Base-by-base conservation (phyloP, 371 early-diverging fungal genomes). In the Apophysomyces ossiformis region DNA sequence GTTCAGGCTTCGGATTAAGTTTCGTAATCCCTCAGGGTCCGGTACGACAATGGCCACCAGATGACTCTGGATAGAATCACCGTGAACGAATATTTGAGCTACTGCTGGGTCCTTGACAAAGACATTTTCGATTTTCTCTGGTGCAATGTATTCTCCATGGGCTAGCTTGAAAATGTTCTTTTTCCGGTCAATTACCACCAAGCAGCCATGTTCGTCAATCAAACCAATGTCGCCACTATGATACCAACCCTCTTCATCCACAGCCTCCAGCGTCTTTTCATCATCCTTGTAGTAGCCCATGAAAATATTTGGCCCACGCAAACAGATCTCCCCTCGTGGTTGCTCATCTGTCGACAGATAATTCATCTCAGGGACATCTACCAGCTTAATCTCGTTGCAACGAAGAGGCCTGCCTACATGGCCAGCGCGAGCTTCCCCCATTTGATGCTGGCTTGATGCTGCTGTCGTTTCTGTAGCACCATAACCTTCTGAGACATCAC, bases 121-220 rank as follows among this genome's bases (percentile, higher is more conserved):
- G 5, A 89, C 81, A 63, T 86, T 88, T 76, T 97, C 97, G 35
- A 96, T 88, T 74, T 96, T 98, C 74, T 99, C 99, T 4, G 99
- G 99, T 0, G 97, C 96, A 69, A 99, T 89, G 81, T 98, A 99
- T 83, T 99, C 99, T 65, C 90, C 90, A 68, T 90, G 91, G 9
- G 88, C 76, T 46, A 95, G 86, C 86, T 99, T 99, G 88, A 99
- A 99, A 60, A 99, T 95, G 70, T 96, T 96, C 85, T 99, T 99
- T 75, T 93, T 93, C 45, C 99, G 86, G 78, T 99, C 99, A 71
- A 99, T 91, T 69, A 99, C 93, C 2, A 89, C 75, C 63, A 80
- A 46, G 37, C 67, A 60, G 8, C 95, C 95, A 16, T 82, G 75
- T 47, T 85, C 82, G 67, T 95, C 87, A 57, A 96, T 74, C 70